Conservation (phyloP, 1,139 yeast genomes). For the Cylindricascospora bacillispora region DNA sequence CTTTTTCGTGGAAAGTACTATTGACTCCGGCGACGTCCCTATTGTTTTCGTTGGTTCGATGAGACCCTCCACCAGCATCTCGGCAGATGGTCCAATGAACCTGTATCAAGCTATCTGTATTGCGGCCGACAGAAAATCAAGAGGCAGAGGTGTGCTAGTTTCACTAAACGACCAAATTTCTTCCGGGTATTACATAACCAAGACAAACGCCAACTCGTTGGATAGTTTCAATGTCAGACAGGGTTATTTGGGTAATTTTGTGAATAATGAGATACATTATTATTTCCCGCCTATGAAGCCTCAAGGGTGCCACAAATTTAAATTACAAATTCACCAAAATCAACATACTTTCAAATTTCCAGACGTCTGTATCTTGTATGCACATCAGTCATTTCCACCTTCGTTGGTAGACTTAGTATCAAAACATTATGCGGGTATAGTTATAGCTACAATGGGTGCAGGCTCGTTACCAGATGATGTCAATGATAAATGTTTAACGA, state of each 20-base stretch:
- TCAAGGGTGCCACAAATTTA: conserved; percentile 36
- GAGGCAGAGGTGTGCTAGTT: conserved; percentile 49
- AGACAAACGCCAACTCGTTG: conserved; percentile 54
- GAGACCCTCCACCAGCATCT: conserved; percentile 60
- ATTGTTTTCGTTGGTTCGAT: conserved; percentile 59
- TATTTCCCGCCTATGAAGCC: conserved; percentile 55
- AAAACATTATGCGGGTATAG: conserved; percentile 39
- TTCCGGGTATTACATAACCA: conserved; percentile 57
- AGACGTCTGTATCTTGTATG: conserved; percentile 39
- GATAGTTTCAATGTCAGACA: conserved; percentile 62
- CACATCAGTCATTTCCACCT: conserved; percentile 48
- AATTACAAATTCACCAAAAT: conserved; percentile 19
- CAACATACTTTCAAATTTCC: conserved; percentile 20
- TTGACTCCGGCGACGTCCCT: conserved; percentile 43
- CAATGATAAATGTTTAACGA: conserved; percentile 27
- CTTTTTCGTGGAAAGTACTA: conserved; percentile 48
- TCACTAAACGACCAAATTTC: conserved; percentile 57
- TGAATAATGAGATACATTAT: conserved; percentile 51
- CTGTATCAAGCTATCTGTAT: conserved; percentile 57
- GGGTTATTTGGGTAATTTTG: conserved; percentile 59
- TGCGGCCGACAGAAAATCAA: conserved; percentile 39
- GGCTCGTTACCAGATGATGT: conserved; percentile 48
- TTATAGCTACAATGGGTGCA: conserved; percentile 61
- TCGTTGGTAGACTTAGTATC: conserved; percentile 34
- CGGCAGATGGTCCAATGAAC: conserved; percentile 65